Evolutionary conservation across 495 filamentous ascomycete genomes (phyloP).

Genomic region (Penicillium waksmanii): DNA sequence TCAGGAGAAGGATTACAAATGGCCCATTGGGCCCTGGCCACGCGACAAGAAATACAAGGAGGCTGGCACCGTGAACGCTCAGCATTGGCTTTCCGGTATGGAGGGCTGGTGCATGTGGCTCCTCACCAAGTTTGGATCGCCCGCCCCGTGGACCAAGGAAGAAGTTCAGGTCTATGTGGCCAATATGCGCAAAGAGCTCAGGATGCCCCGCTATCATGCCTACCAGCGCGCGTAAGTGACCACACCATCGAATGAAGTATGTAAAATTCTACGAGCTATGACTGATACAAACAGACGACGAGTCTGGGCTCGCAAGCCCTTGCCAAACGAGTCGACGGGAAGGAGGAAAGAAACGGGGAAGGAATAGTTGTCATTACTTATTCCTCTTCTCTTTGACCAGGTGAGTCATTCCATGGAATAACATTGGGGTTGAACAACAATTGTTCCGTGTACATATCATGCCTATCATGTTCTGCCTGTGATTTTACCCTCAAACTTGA

Average conservation of each 20-base stretch:
- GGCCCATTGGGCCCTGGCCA: slow-evolving; percentile 71
- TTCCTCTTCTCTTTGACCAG: not conserved
- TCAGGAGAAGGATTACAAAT: slow-evolving; percentile 54
- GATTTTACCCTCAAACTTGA: too few species aligned
- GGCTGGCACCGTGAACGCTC: slow-evolving; percentile 63
- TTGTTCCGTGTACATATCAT: not conserved
- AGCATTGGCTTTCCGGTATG: slow-evolving; percentile 53
- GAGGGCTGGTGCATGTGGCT: slow-evolving; percentile 34
- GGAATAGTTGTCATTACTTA: not conserved
- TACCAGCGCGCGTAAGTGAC: slow-evolving; percentile 22
- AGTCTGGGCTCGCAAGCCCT: slow-evolving; percentile 29
- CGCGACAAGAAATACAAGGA: slow-evolving; percentile 65
- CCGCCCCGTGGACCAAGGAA: slow-evolving; percentile 29
- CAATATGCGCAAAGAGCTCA: slow-evolving; percentile 23
- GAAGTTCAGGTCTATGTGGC: slow-evolving; percentile 31
- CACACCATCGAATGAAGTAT: not conserved
- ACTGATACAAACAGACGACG: slow-evolving; percentile 14
- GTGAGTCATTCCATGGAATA: not conserved
- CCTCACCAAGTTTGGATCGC: slow-evolving; percentile 29
- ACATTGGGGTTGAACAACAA: not conserved
- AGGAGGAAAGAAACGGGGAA: not conserved
- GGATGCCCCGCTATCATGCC: slow-evolving; percentile 23
- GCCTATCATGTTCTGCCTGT: not conserved
- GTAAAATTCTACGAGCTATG: too few species aligned
- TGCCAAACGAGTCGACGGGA: not conserved